A percentile compares a stretch with the other conserved stretches of the same genome.
Conservation (phyloP, 2,329 filamentous ascomycete species). For the Alternaria brassicicola region DNA sequence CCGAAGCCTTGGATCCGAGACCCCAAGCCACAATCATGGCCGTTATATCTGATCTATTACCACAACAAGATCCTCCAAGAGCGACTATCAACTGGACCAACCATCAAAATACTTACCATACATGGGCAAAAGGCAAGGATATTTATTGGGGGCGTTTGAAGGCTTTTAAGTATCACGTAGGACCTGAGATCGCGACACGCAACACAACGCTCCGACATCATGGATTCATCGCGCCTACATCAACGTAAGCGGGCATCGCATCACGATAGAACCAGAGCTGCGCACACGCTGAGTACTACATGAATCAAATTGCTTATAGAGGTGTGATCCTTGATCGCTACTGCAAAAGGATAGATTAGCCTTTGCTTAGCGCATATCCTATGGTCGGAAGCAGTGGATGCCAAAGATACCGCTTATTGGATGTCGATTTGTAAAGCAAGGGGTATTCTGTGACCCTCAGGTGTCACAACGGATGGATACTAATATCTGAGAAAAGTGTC, state of each 20-base stretch:
- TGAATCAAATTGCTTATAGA: background rate
- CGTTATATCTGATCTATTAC: background rate
- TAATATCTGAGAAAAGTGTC: background rate
- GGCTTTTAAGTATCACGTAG: conserved; percentile 8
- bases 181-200: conserved; percentile 1
- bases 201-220: background rate
- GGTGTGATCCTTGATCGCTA: background rate
- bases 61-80: background rate
- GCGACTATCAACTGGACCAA: background rate
- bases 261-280: background rate
- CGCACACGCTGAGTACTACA: background rate
- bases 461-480: background rate
- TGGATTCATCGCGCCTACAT: background rate
- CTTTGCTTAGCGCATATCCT: background rate
- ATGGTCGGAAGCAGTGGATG: background rate
- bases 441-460: background rate
- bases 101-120: background rate
- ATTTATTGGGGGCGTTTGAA: conserved; percentile 5
- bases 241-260: background rate
- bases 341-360: background rate
- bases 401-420: background rate
- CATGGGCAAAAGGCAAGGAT: background rate
- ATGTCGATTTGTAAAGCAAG: background rate
- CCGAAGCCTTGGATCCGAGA: background rate
- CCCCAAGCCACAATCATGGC: background rate